Evolutionary conservation across 257 asterid genomes (phyloP).

Genomic region (Rubia yunnanensis): DNA sequence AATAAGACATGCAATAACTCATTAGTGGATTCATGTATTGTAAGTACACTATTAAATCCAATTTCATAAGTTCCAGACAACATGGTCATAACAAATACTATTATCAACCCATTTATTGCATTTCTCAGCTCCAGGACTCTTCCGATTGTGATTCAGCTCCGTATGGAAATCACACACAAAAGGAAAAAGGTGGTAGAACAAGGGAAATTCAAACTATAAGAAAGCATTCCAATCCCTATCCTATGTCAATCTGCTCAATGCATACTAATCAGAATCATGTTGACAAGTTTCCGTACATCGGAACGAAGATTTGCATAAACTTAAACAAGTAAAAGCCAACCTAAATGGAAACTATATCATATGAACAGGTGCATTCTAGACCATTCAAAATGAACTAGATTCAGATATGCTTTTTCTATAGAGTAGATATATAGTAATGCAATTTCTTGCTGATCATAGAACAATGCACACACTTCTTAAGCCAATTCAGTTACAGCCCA

Average conservation of each 20-base stretch:
- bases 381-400: not conserved
- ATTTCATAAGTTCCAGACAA: not conserved
- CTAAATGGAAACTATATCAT: not conserved
- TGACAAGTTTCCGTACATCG: not conserved
- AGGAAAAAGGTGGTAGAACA: not conserved
- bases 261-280: not conserved
- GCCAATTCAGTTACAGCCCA: not conserved
- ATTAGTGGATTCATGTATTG: constrained; percentile 1
- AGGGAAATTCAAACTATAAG: not conserved
- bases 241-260: not conserved
- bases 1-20: constrained; percentile 9
- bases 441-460: not conserved
- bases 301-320: not conserved
- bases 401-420: not conserved
- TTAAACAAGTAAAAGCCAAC: not conserved
- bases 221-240: not conserved
- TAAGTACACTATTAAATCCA: not conserved
- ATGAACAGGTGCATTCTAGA: not conserved
- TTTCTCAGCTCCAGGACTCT: not conserved
- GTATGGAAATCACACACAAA: not conserved
- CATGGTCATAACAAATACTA: not conserved
- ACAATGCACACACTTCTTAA: not conserved
- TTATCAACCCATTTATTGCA: not conserved
- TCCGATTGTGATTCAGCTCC: not conserved
- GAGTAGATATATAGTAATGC: not conserved